Base-by-base conservation (phyloP, 805 yeast genomes). In the Myxozyma kluyveri region DNA sequence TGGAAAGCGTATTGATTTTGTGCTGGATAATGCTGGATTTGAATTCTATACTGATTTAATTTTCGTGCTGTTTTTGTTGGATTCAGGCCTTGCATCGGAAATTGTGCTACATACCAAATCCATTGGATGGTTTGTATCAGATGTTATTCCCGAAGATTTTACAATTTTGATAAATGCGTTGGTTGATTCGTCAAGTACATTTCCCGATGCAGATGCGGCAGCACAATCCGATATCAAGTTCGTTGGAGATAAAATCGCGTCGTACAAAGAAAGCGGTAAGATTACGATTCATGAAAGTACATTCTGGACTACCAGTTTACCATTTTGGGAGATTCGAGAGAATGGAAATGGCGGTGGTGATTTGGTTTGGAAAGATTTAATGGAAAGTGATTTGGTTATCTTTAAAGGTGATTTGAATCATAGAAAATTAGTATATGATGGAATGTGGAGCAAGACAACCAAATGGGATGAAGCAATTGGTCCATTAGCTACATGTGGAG, bases 61-160 rank as follows among this genome's bases (percentile, higher is more conserved):
- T 52, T 71, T 86, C 39, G 73, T 83, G 1, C 68, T 85, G 42
- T 84, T 85, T 66, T 63, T 86, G 55, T 69, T 93, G 22, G 95
- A 90, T 61, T 70, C 86, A 14, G 78, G 79, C n/a, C 67, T 90
- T 21, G 83, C 80, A 14, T 71, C 73, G 21, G 72, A 78, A 50
- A 80, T 91, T 54, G 83, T 81, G 19, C 47, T 62, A 19, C 99
- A 93, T 69, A 88, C 95, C 59, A 93, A 93, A 69, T 80, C 82
- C 46, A 79, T 89, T 54, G 97, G 98, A 31, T 93, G 98, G 95
- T 91, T 93, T 84, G 98, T 93, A 18, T 87, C 96, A 61, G 99
- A 93, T 69, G 95, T 93, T 6, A 82, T 89, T 81, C 79, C 87
- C 26, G 82, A 82, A 63, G 99, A 93, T 70, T 81, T 88, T 54